Evolutionary conservation across 306 rosid species (phyloP).

Genomic region (Vigna unguiculata): DNA sequence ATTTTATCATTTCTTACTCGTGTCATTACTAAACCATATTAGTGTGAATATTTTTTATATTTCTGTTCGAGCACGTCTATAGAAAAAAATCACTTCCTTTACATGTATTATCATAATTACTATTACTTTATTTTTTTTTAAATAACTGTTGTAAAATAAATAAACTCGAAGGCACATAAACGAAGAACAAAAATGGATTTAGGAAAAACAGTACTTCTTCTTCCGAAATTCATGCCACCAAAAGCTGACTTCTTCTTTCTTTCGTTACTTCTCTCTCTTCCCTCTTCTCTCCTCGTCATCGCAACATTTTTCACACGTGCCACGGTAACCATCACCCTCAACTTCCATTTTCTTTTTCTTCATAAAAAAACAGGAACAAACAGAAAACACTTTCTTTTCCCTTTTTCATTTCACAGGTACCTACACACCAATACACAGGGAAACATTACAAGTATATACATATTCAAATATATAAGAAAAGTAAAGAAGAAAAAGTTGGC

Average conservation of each 20-base stretch:
- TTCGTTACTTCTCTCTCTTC: conserved; percentile 8
- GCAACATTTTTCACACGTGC: conserved; percentile 4
- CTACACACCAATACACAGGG: not conserved
- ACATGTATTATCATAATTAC: too few species aligned
- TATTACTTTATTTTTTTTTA: too few species aligned
- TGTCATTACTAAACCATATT: too few species aligned
- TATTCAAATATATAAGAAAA: not conserved
- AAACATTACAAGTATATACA: not conserved
- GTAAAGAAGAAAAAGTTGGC: not conserved
- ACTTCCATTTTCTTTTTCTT: not conserved
- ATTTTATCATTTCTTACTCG: too few species aligned
- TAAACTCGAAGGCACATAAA: not conserved
- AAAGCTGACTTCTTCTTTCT: conserved; percentile 58
- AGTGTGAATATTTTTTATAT: too few species aligned
- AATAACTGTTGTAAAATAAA: too few species aligned
- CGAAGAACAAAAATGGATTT: not conserved
- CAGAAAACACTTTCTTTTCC: not conserved
- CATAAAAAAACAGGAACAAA: not conserved
- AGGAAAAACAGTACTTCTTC: not conserved
- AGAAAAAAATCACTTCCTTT: too few species aligned
- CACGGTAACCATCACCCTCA: conserved; percentile 5
- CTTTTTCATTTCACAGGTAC: not conserved
- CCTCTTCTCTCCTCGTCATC: not conserved
- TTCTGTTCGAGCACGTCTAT: too few species aligned
- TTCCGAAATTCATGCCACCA: conserved; percentile 42